Conservation (phyloP, 2,329 filamentous ascomycete genomes). For the Alternaria postmessia region DNA sequence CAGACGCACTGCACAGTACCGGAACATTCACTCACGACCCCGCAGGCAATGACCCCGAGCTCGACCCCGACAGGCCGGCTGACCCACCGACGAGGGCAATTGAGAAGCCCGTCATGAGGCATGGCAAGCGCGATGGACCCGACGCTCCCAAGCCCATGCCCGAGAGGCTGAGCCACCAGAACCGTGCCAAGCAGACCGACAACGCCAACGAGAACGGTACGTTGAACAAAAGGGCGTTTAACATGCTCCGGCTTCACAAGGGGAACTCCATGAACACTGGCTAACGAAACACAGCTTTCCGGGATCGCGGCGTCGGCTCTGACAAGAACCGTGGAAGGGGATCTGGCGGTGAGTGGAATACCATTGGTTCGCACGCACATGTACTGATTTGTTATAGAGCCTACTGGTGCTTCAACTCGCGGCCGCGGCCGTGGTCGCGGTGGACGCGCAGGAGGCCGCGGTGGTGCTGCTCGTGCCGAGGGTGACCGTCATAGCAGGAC, state of each 20-base stretch:
- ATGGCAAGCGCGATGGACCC: slow-evolving; percentile 85
- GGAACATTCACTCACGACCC: slow-evolving; percentile 34
- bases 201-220: slow-evolving; percentile 87
- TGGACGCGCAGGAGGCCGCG: slow-evolving; percentile 58
- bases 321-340: slow-evolving; percentile 80
- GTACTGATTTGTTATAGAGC: slow-evolving; percentile 29
- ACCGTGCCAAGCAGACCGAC: slow-evolving; percentile 57
- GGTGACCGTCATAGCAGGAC: slow-evolving; percentile 71
- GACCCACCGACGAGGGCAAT: slow-evolving; percentile 85
- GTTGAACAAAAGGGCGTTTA: slow-evolving; percentile 51
- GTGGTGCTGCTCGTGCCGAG: slow-evolving; percentile 54
- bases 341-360: slow-evolving; percentile 44
- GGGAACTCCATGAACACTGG: slow-evolving; percentile 5
- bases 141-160: slow-evolving; percentile 66
- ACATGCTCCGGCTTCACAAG: background rate
- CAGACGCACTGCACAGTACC: slow-evolving; percentile 12
- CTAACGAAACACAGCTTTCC: slow-evolving; percentile 72
- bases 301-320: slow-evolving; percentile 83
- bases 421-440: slow-evolving; percentile 58
- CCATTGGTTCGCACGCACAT: background rate
- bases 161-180: slow-evolving; percentile 44
- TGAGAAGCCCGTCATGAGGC: slow-evolving; percentile 80
- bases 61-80: slow-evolving; percentile 76
- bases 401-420: slow-evolving; percentile 27
- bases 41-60: slow-evolving; percentile 73